These are phyloP conservation scores for Backusella parvicylindrica DNA, from an alignment of 192 early-diverging fungal genomes.

Conservation along the genomic window DNA sequence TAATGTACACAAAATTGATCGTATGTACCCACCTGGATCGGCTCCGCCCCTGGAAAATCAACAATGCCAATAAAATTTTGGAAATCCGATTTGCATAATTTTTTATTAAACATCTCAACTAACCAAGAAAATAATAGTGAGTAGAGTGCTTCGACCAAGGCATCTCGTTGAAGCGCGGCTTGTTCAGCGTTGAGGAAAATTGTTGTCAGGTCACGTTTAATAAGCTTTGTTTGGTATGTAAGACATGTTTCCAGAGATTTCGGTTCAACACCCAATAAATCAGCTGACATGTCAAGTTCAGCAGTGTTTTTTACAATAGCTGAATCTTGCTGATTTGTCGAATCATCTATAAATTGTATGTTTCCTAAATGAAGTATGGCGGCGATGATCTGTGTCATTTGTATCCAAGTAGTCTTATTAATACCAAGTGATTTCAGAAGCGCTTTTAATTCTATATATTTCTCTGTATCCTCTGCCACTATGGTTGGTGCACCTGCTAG, in stretches of 20 bases:
- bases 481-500: constrained; percentile 29
- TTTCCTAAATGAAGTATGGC: constrained; percentile 88
- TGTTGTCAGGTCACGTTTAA: constrained; percentile 76
- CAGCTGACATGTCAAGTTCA: constrained; percentile 70
- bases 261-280: constrained; percentile 75
- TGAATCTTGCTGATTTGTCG: constrained; percentile 65
- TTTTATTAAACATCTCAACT: constrained; percentile 76
- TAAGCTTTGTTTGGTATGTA: constrained; percentile 75
- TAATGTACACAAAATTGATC: constrained; percentile 74
- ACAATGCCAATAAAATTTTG: constrained; percentile 76
- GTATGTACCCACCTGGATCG: constrained; percentile 46
- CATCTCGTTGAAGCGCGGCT: constrained; percentile 67
- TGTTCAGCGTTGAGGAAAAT: constrained; percentile 70
- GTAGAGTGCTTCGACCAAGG: constrained; percentile 69
- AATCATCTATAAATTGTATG: constrained; percentile 70
- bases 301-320: constrained; percentile 71
- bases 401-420: constrained; percentile 61
- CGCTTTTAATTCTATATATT: constrained; percentile 58
- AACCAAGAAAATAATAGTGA: constrained; percentile 80
- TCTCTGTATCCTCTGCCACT: constrained; percentile 40
- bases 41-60: constrained; percentile 81
- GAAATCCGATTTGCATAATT: constrained; percentile 61
- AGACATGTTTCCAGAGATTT: constrained; percentile 70
- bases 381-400: constrained; percentile 80
- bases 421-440: constrained; percentile 60